phyloP scores from a whole-genome alignment of 768 basidiomycete genomes.

The Lyophyllum semitale region DNA sequence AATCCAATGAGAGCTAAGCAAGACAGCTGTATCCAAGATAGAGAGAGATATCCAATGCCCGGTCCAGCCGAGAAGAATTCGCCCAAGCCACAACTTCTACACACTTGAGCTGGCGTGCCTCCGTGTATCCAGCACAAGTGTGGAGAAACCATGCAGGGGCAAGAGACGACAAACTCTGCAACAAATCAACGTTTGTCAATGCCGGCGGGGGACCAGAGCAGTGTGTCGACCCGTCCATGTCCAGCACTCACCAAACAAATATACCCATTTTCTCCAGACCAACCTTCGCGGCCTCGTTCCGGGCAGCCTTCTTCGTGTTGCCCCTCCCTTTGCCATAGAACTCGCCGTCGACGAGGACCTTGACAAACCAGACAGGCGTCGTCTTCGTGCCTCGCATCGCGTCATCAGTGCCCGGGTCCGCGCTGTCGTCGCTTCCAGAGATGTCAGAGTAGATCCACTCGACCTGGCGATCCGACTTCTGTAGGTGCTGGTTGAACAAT shows the following conservation, averaged over 20 bases:
- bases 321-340: conserved; percentile 65
- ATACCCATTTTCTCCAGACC: conserved; percentile 65
- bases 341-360: conserved; percentile 61
- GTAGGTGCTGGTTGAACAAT: conserved; percentile 77
- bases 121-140: conserved; percentile 51
- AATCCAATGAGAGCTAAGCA: not conserved
- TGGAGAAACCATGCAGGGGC: conserved; percentile 55
- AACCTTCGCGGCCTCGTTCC: conserved; percentile 81
- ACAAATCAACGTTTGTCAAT: not conserved
- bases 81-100: conserved; percentile 53
- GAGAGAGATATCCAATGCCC: not conserved
- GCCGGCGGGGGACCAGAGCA: no score
- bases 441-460: conserved; percentile 71
- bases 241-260: conserved; percentile 45
- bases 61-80: conserved; percentile 1
- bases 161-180: conserved; percentile 4
- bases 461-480: conserved; percentile 54
- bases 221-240: no score
- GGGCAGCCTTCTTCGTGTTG: conserved; percentile 76
- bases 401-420: conserved; percentile 22
- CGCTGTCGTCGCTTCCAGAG: conserved; percentile 13
- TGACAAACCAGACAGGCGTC: conserved; percentile 79
- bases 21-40: not conserved
- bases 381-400: conserved; percentile 48
- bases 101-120: conserved; percentile 57